Conservation (phyloP, 2,329 filamentous ascomycete genomes). For the Colletotrichum simmondsii region DNA sequence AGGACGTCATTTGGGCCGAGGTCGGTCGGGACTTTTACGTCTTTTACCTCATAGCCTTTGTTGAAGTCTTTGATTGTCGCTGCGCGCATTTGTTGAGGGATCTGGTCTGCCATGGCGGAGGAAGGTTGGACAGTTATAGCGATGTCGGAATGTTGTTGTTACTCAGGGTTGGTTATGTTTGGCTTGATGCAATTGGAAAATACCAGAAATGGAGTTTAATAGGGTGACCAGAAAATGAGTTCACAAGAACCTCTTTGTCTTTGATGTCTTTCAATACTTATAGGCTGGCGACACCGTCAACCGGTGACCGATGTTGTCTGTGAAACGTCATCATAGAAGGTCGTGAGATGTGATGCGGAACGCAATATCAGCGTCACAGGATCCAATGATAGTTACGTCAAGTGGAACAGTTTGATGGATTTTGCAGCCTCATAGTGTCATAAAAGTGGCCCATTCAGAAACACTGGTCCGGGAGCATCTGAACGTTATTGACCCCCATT, state of each 20-base stretch:
- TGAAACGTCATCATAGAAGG: neutral
- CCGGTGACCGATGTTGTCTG: neutral
- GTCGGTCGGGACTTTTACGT: slow-evolving; percentile 31
- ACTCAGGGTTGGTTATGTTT: too few species aligned
- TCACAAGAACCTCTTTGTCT: too few species aligned
- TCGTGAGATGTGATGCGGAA: neutral
- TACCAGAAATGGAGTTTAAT: too few species aligned
- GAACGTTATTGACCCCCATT: neutral
- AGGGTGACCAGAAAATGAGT: too few species aligned
- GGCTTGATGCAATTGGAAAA: too few species aligned
- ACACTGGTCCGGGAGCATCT: neutral
- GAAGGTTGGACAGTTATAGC: too few species aligned
- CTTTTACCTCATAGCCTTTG: slow-evolving; percentile 28
- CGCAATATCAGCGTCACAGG: neutral
- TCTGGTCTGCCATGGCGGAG: slow-evolving; percentile 14
- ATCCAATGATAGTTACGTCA: slow-evolving; percentile 21
- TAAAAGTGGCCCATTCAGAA: slow-evolving; percentile 22
- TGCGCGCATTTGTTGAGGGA: slow-evolving; percentile 44
- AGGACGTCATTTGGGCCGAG: slow-evolving; percentile 35
- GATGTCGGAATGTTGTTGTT: neutral
- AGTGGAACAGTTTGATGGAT: neutral
- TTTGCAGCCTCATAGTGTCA: neutral
- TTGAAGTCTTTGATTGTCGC: slow-evolving; percentile 40
- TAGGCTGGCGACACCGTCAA: neutral
- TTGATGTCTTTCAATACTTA: neutral